Base-by-base conservation (phyloP, 768 basidiomycete genomes). In the Mycena rosella region DNA sequence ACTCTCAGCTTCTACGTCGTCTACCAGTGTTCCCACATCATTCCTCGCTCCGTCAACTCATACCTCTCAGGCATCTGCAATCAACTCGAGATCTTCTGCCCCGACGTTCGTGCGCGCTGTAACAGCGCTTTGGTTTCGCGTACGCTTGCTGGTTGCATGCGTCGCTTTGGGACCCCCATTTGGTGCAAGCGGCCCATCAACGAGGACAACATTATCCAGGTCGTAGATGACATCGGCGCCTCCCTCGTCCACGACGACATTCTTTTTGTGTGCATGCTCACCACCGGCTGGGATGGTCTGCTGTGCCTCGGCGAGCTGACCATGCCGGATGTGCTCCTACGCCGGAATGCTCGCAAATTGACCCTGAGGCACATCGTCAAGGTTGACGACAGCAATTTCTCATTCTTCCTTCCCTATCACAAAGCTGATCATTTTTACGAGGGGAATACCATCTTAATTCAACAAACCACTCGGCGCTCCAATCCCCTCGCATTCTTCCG, bases 11-110 rank as follows among this genome's bases (percentile, higher is more conserved):
- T 80, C 26, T 85, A 67, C 64, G 70, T 73, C 4, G 76, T 78
- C 1, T 84, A 72, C 69, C 81, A 80, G 76, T 78, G 62, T 4
- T 69, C 73, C 32, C 77, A 81, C 62, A 82, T 85, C 52, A 71
- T 78, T 40, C 81, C 83, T 0, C 36, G 62, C 14, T 81, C 81
- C 0, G 78, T 83, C 18, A 56, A 55, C 42, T 58, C 75, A 1
- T 84, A 84, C 69, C 73, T 85, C 2, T 79, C 81, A 0, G 81
- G 82, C 17, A 80, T 83, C 18, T 76, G 76, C 63, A 75, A 75
- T 34, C 72, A 76, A 51, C 75, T 83, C 7, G 75, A 81, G 58
- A 40, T 70, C 0, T 65, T 68, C 30, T 84, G 72, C 68, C 82
- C 83, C 1, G 11, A 69, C 1, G 74, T 80, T 2, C 73, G 76